Base-by-base conservation (phyloP, 805 yeast species). In the Ogataea methanolica region DNA sequence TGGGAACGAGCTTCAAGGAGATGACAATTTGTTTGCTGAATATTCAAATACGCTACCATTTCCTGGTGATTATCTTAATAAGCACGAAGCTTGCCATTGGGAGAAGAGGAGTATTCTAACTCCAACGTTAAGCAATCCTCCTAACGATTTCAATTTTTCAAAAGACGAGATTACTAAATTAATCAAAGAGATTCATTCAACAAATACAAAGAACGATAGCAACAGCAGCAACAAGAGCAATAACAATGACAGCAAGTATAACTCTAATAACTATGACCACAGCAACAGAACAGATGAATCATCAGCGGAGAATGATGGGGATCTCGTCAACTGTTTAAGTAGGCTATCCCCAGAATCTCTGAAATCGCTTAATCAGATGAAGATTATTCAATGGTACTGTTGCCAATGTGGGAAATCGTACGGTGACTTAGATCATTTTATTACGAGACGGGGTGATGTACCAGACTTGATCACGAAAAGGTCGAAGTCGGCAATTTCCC, bases 341-440 rank as follows among this genome's bases (percentile, higher is more conserved):
- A 46, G 40, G 14, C 31, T 52, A 7, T 36, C 53, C 1, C 35
- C 42, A 2, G 22, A 41, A 14, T 43, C 37, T 16, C 37, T 39
- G 21, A 43, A 42, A 35, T 39, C 35, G 14, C 36, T 52, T 16
- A 60, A 60, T 41, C 47, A 44, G 33, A 55, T 55, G 53, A 59
- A 61, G 40, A 61, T 63, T 8, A 49, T 59, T 17, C 67, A 63
- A 41, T 63, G 67, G 67, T 61, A 59, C 42, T 63, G 67, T 42
- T 63, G 67, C 39, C 60, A 60, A 36, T 63, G 67, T 45, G 67
- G 65, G 16, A 57, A 59, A 41, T 51, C 61, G 38, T 60, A 58
- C 42, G 67, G 67, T 7, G 53, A 59, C 39, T 41, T 58, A 15
- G 51, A 56, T 37, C 58, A 50, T 41, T 58, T 58, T 33, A 35